Percentiles rank a stretch among this genome's conserved stretches.
phyloP scores from a whole-genome alignment of 495 filamentous ascomycete species.

The Neurospora sublineolata region DNA sequence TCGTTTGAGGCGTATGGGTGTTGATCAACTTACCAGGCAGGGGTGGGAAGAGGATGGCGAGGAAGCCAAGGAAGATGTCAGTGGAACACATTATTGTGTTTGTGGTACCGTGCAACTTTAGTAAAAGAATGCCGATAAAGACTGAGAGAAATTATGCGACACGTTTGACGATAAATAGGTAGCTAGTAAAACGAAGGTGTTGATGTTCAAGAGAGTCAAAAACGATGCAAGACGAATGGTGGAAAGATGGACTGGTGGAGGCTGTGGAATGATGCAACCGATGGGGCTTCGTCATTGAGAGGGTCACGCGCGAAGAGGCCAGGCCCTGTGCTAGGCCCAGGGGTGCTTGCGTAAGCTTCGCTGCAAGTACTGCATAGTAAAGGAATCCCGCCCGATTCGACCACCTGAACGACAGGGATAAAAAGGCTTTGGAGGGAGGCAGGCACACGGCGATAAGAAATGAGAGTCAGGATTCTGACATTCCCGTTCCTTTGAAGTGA shows the following conservation, averaged over 20 bases:
- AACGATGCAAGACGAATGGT: neutral
- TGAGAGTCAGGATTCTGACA: neutral
- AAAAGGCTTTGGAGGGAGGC: neutral
- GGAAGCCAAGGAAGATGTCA: conserved; percentile 77
- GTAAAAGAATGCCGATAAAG: neutral
- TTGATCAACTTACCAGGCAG: conserved; percentile 68
- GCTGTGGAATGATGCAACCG: neutral
- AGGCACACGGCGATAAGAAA: neutral
- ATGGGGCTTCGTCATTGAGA: neutral
- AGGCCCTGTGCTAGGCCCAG: neutral
- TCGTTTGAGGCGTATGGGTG: no score
- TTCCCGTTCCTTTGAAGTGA: neutral
- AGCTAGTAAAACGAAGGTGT: neutral
- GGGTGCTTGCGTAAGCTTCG: neutral
- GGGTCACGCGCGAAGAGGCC: neutral
- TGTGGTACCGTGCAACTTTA: neutral
- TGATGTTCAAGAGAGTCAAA: neutral
- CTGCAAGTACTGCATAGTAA: no score
- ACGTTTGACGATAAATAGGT: neutral
- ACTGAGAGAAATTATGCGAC: neutral
- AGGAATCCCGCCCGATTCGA: neutral
- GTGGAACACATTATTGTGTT: conserved; percentile 43
- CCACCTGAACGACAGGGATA: neutral
- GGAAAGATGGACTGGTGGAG: neutral
- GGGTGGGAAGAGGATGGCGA: conserved; percentile 90